A percentile compares a stretch with the other conserved stretches of the same genome.
phyloP scores from a whole-genome alignment of 1,284 basidiomycete species.

The Coniferiporia sulphurascens region DNA sequence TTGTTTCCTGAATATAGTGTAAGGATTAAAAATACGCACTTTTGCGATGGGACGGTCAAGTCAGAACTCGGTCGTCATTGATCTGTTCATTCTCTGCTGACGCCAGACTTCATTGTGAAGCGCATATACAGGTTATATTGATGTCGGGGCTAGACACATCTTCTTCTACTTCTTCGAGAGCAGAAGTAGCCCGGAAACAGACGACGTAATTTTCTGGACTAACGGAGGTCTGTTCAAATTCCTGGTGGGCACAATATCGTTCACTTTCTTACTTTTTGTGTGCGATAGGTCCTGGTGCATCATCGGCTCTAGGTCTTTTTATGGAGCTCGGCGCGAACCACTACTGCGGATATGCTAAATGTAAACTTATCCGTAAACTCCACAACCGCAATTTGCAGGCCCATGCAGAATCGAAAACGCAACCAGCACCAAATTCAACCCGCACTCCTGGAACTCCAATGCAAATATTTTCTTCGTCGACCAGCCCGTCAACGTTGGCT shows the following conservation, averaged over 20 bases:
- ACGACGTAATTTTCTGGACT: slow-evolving; percentile 69
- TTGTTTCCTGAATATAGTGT: background rate
- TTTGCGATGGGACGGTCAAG: background rate
- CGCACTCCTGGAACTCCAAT: slow-evolving; percentile 58
- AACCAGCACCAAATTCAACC: slow-evolving; percentile 54
- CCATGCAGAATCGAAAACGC: slow-evolving; percentile 31
- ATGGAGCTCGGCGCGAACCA: slow-evolving; percentile 54
- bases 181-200: slow-evolving; percentile 57
- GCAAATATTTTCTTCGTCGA: slow-evolving; percentile 71
- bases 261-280: background rate
- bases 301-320: slow-evolving; percentile 58
- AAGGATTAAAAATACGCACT: background rate
- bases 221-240: slow-evolving; percentile 45
- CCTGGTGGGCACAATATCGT: background rate
- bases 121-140: slow-evolving; percentile 58
- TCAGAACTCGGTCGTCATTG: background rate
- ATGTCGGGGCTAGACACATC: slow-evolving; percentile 58
- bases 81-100: background rate
- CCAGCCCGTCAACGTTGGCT: slow-evolving; percentile 67
- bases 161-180: slow-evolving; percentile 89
- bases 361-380: no score
- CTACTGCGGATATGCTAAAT: no score
- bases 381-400: slow-evolving; percentile 21
- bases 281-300: slow-evolving; percentile 52
- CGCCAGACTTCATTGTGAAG: slow-evolving; percentile 22